These are phyloP conservation scores for Curvularia sp. DNA, from an alignment of 2,329 filamentous ascomycete species.

Conservation along the genomic window DNA sequence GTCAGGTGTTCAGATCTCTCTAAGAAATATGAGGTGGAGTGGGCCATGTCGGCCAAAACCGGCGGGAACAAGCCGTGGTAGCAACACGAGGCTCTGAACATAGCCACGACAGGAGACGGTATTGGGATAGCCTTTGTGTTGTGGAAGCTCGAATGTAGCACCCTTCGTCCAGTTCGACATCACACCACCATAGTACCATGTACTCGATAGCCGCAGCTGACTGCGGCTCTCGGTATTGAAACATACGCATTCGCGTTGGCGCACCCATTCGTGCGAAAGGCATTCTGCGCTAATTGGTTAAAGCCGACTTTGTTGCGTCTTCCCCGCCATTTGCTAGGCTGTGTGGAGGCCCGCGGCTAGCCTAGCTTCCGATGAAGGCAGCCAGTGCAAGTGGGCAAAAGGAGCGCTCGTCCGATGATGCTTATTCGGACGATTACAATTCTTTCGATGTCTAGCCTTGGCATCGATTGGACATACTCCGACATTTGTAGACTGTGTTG, in stretches of 20 bases:
- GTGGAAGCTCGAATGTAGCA: neutral
- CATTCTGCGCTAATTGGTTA: conserved; percentile 25
- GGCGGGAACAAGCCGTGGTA: neutral
- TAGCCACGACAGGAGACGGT: neutral
- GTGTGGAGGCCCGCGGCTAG: conserved; percentile 18
- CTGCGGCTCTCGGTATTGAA: conserved; percentile 16
- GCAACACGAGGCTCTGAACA: neutral
- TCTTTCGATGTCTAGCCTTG: conserved; percentile 4
- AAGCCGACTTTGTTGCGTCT: conserved; percentile 21
- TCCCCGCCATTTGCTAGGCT: conserved; percentile 27
- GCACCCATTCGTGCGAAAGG: conserved; percentile 37
- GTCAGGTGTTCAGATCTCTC: neutral
- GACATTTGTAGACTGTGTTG: conserved; percentile 3
- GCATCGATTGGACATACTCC: neutral
- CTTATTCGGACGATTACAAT: conserved; percentile 25
- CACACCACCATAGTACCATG: conserved; percentile 24
- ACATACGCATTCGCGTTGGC: conserved; percentile 17
- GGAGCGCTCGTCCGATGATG: conserved; percentile 39
- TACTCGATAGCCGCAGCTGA: conserved; percentile 1
- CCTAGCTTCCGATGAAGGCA: conserved; percentile 17
- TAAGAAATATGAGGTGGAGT: conserved; percentile 5
- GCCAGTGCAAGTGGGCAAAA: conserved; percentile 29
- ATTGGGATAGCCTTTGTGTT: neutral
- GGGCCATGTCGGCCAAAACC: conserved; percentile 1
- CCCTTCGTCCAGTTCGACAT: conserved; percentile 7